Conservation (phyloP, 768 basidiomycete genomes). For the Hortiboletus flavorubellus region DNA sequence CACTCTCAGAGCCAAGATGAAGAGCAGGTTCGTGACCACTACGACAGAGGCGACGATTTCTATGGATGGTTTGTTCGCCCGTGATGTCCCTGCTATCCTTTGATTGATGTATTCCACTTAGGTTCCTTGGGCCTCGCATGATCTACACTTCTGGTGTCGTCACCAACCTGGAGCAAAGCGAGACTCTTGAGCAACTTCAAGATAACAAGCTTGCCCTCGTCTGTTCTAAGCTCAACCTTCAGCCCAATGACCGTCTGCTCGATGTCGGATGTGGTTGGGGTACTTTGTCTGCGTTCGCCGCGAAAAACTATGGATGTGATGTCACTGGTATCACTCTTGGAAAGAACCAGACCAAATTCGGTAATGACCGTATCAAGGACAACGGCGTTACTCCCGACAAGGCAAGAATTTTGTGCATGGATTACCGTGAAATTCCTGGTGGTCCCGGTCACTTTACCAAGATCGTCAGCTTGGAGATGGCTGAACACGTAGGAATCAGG, state of each 20-base stretch:
- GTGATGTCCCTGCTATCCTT: background rate
- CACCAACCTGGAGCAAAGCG: conserved; percentile 59
- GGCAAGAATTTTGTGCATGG: conserved; percentile 89
- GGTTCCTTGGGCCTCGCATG: conserved; percentile 96
- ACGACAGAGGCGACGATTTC: conserved; percentile 97
- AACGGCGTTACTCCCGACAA: conserved; percentile 72
- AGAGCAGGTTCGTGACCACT: conserved; percentile 93
- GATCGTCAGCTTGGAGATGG: conserved; percentile 97
- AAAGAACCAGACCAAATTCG: conserved; percentile 89
- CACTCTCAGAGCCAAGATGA: conserved; percentile 92
- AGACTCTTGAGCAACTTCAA: conserved; percentile 91
- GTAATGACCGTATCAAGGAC: conserved; percentile 77
- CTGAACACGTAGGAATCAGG: conserved; percentile 97
- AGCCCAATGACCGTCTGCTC: conserved; percentile 79
- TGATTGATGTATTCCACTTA: conserved; percentile 19
- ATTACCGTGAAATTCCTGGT: conserved; percentile 87
- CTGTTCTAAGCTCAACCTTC: conserved; percentile 88
- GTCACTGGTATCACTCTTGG: conserved; percentile 94
- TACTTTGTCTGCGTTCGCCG: conserved; percentile 89
- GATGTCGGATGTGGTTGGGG: conserved; percentile 97
- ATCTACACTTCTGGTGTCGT: conserved; percentile 96
- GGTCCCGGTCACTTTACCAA: conserved; percentile 78
- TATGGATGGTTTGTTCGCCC: conserved; percentile 61
- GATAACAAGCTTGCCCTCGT: conserved; percentile 97
- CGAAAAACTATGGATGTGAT: conserved; percentile 96